Base-by-base conservation (phyloP, 768 basidiomycete genomes). In the Phaffia tasmanica region DNA sequence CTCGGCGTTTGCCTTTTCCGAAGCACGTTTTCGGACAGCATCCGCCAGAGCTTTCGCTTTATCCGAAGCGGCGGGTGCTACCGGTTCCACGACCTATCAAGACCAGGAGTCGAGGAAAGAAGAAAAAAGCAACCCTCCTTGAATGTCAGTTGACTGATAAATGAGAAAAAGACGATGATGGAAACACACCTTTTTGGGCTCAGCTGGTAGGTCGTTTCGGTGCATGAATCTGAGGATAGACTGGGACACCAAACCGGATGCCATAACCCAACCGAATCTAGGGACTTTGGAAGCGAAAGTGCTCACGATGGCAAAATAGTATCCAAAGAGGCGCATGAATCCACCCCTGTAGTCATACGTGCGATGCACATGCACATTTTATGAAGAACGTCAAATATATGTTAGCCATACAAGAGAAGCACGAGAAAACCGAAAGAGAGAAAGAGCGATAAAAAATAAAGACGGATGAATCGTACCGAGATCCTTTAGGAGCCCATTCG, bases 211-310 rank as follows among this genome's bases (percentile, higher is more conserved):
- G 4, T 30, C 53, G 19, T 62, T 55, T 18, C 54, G 15, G 50
- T 67, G 61, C 23, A 58, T n/a, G 42, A 35, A 59, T 7, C 55
- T 30, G 25, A 69, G 50, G 50, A 69, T 57, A 4, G 42, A 42
- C n/a, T 69, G 67, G 16, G 67, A 64, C 30, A 64, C 19, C n/a
- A 61, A 30, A 46, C 67, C 67, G 18, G 67, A 69, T 19, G 60
- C 21, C 16, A 56, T 46, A 16, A 69, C 51, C 67, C 67, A 69
- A 0, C 27, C 62, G 62, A 69, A 30, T 14, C 63, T 23, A 15
- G 67, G 67, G 51, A 69, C 55, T n/a, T 69, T 69, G 14, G 49
- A 5, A 4, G 67, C 59, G 32, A 57, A 59, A 18, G 35, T 32
- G 32, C 58, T 35, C 67, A 62, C 63, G 30, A 54, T 46, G 3